Conservation (phyloP, 139 green algal genomes). For the Closterium sp. region DNA sequence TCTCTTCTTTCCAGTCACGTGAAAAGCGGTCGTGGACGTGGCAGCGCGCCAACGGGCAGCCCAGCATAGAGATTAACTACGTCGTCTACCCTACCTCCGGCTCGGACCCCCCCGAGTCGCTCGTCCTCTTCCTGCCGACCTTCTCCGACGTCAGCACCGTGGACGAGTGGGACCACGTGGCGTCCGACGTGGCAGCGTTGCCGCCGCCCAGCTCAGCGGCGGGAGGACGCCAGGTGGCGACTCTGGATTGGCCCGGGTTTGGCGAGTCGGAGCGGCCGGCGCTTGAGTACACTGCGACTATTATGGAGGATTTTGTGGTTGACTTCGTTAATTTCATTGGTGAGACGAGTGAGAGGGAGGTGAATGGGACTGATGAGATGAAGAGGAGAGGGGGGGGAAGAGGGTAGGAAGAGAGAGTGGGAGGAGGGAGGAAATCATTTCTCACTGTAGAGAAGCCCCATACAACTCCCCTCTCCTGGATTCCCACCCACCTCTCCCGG, state of each 20-base stretch:
- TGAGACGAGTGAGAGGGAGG: background rate
- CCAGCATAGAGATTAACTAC: constrained; percentile 22
- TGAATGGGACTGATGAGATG: too few species aligned
- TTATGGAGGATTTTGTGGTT: constrained; percentile 25
- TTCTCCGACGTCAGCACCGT: constrained; percentile 40
- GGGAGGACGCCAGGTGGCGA: background rate
- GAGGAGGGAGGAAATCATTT: too few species aligned
- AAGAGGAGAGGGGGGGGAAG: too few species aligned
- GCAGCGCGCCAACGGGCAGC: constrained; percentile 7
- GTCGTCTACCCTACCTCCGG: background rate
- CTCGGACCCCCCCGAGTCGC: background rate
- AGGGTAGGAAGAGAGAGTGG: too few species aligned
- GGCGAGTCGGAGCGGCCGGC: constrained; percentile 17
- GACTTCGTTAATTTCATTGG: constrained; percentile 1
- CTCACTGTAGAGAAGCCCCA: too few species aligned
- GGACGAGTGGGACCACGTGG: constrained; percentile 27
- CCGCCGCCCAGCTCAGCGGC: background rate
- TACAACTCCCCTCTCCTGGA: too few species aligned
- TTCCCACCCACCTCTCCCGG: background rate
- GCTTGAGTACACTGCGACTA: constrained; percentile 25
- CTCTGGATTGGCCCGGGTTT: constrained; percentile 39
- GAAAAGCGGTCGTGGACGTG: constrained; percentile 1
- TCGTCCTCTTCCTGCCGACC: constrained; percentile 27
- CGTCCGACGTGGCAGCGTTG: background rate
- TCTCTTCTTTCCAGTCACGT: background rate